Evolutionary conservation across 192 early-diverging fungal species (phyloP).

Genomic region (Coemansia sp.): DNA sequence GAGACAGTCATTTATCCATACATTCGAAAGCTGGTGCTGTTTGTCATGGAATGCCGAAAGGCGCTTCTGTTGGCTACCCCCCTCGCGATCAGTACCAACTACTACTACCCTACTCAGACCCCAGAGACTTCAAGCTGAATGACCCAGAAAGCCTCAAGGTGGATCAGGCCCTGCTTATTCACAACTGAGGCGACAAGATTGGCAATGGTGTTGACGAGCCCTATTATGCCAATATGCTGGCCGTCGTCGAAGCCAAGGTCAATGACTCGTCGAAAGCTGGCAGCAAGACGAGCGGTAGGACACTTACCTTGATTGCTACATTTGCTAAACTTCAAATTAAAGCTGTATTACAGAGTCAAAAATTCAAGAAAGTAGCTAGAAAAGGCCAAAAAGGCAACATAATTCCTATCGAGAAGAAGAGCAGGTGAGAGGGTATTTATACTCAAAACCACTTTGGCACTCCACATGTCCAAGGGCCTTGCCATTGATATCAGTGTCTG

Average conservation of each 20-base stretch:
- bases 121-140: background rate
- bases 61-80: background rate
- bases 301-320: background rate
- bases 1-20: background rate
- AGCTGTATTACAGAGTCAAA: background rate
- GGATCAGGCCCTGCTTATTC: constrained; percentile 2
- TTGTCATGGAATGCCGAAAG: background rate
- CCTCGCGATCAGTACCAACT: background rate
- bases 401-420: too few species aligned
- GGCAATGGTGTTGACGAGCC: background rate
- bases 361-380: too few species aligned
- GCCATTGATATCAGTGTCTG: too few species aligned
- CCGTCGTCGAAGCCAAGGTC: background rate
- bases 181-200: background rate
- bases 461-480: too few species aligned
- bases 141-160: background rate
- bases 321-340: background rate
- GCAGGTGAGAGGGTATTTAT: too few species aligned
- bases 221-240: background rate
- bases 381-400: too few species aligned
- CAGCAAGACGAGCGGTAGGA: background rate
- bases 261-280: background rate
- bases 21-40: background rate
- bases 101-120: background rate
- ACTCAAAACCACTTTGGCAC: too few species aligned